These are phyloP conservation scores for Polytolypa hystricis DNA, from an alignment of 2,329 filamentous ascomycete species.

Conservation along the genomic window DNA sequence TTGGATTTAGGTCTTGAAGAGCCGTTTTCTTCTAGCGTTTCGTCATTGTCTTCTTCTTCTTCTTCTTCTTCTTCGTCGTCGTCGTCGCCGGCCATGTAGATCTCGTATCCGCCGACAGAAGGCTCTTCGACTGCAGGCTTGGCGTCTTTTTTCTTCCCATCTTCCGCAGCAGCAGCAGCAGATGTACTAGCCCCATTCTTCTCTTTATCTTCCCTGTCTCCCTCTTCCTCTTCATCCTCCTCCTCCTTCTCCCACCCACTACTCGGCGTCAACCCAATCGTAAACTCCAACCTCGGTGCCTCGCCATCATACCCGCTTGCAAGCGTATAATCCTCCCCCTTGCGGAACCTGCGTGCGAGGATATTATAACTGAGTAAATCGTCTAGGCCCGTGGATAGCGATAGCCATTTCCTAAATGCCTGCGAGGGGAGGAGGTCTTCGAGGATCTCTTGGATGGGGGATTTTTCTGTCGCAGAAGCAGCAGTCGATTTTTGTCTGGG, in stretches of 20 bases:
- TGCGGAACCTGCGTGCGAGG: slow-evolving; percentile 76
- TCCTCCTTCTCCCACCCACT: slow-evolving; percentile 70
- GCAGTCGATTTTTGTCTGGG: slow-evolving; percentile 22
- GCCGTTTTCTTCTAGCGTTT: slow-evolving; percentile 26
- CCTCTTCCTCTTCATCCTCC: slow-evolving; percentile 37
- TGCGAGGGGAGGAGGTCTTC: slow-evolving; percentile 72
- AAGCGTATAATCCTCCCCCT: slow-evolving; percentile 81
- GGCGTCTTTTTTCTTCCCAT: slow-evolving; percentile 26
- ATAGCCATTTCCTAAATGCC: slow-evolving; percentile 83
- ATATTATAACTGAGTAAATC: slow-evolving; percentile 60
- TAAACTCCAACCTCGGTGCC: slow-evolving; percentile 71
- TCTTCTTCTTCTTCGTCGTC: slow-evolving; percentile 56
- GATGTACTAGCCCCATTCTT: slow-evolving; percentile 32
- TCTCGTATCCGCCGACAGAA: slow-evolving; percentile 43
- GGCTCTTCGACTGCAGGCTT: slow-evolving; percentile 25
- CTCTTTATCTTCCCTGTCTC: slow-evolving; percentile 7
- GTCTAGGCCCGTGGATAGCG: slow-evolving; percentile 62
- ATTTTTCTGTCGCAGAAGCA: slow-evolving; percentile 33
- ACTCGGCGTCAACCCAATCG: slow-evolving; percentile 75
- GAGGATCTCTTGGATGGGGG: slow-evolving; percentile 62
- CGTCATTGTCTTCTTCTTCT: slow-evolving; percentile 33
- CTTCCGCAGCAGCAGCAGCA: slow-evolving; percentile 20
- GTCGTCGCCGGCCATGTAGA: slow-evolving; percentile 81
- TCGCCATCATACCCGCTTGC: slow-evolving; percentile 68
- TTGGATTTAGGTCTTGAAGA: slow-evolving; percentile 21